Evolutionary conservation across 192 early-diverging fungal species (phyloP), one percentile per base, ranked within the genome.

Genomic region (Lunasporangiospora selenospora): DNA sequence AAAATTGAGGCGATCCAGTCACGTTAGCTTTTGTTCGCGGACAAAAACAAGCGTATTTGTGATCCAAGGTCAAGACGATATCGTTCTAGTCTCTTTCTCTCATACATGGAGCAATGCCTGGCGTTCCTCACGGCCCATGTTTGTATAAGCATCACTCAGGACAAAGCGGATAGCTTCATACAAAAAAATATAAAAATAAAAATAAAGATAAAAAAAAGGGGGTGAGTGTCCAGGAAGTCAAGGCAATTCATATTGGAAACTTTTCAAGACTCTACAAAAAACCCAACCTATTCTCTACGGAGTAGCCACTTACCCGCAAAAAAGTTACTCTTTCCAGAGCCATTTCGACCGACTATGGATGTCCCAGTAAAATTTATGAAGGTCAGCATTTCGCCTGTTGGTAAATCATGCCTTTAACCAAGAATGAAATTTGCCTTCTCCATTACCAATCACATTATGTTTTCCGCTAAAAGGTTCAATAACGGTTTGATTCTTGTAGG

Each of bases 151-250:
- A 78, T 99, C 97, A 67, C 92, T 90, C 36, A 99, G 77, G 4
- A 97, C 94, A 67, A 98, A 99, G 6, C 97, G 89, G 65, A 97
- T 93, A 4, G 97, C 96, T 94, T n/a, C n/a, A n/a, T n/a, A n/a
- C n/a, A n/a, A n/a, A n/a, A n/a, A n/a, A n/a, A n/a, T n/a, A n/a
- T n/a, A n/a, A n/a, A n/a, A 57, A 0, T 5, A 44, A 21, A 9
- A 36, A 2, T 32, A 37, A n/a, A 43, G n/a, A 12, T 30, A 12
- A 30, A 51, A 6, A n/a, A 60, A 8, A 40, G 36, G 12, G 10
- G 15, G 27, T 26, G 3, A 56, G 9, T 55, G 6, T 15, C n/a
- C n/a, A 26, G 6, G 24, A n/a, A 10, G 5, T 23, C 5, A 3
- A 3, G 29, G 16, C 24, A 18, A 1, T 18, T 52, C n/a, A n/a